Evolutionary conservation across 2,329 filamentous ascomycete genomes (phyloP), one percentile per base, ranked within the genome.

Genomic region (Aspergillus fumigatus): DNA sequence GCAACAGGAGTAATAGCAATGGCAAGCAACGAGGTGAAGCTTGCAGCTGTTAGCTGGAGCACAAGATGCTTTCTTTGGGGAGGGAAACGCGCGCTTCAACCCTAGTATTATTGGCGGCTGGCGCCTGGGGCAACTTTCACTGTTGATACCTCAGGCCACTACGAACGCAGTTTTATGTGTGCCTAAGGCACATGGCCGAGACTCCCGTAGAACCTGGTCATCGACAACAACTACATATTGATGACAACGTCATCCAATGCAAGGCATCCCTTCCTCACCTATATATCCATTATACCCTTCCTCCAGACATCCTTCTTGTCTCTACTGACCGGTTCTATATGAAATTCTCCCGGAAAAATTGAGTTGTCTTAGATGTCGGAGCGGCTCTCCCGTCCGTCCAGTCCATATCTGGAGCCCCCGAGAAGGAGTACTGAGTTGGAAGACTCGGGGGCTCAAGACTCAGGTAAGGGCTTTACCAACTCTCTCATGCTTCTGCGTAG

Each of bases 361-460:
- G 17, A 59, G 51, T 52, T 57, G 51, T 57, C 59, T 61, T 65
- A 59, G 60, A 76, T 75, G 74, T 70, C 73, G 62, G 71, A 75
- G 62, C 66, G 65, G 62, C 63, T 59, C 50, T 70, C 70, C 62
- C 68, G 69, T 67, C 64, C 67, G 54, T 67, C 74, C 65, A 78
- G 66, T 67, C 66, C 70, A 48, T 68, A 75, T 64, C 74, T 84
- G 61, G 74, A 81, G 65, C 81, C 81, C 59, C 82, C 82, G 52
- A 74, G 75, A 61, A 82, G 81, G 70, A 82, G 80, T 62, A 75
- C 79, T 26, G 81, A 83, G 71, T 69, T 82, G 48, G 76, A 84
- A 65, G 82, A 85, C 63, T 70, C 81, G 27, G 82, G 82, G 64
- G 82, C 82, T 62, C 80, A 80, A 67, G 81, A 83, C 61, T 75